Evolutionary conservation across 2,329 filamentous ascomycete species (phyloP).

Genomic region (Ceratocystis colombiana): DNA sequence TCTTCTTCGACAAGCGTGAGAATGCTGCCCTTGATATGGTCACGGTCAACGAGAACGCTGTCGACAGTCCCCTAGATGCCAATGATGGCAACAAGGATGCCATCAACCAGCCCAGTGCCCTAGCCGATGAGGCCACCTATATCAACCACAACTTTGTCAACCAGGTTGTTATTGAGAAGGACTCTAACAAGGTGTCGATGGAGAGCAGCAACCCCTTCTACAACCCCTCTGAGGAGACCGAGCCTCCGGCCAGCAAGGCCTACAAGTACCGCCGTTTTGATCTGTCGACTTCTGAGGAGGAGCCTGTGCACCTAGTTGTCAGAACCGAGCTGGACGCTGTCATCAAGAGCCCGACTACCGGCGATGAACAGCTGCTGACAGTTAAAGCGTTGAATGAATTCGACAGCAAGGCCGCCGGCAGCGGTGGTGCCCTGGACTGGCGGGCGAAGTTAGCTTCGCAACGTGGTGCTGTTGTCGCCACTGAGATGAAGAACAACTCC

Average conservation of each 20-base stretch:
- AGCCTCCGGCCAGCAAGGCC: constrained; percentile 86
- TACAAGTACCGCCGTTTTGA: constrained; percentile 99
- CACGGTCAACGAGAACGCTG: constrained; percentile 97
- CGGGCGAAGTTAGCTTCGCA: constrained; percentile 86
- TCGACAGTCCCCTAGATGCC: constrained; percentile 83
- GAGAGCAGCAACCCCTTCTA: constrained; percentile 92
- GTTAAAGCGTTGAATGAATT: constrained; percentile 99
- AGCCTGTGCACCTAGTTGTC: constrained; percentile 85
- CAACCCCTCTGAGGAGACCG: constrained; percentile 82
- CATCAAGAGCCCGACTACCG: constrained; percentile 84
- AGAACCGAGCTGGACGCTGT: constrained; percentile 92
- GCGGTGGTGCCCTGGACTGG: constrained; percentile 93
- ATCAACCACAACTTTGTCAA: constrained; percentile 99
- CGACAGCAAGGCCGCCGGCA: constrained; percentile 93
- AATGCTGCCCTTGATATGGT: constrained; percentile 93
- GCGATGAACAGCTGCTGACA: constrained; percentile 82
- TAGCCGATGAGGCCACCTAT: constrained; percentile 95
- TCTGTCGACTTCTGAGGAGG: constrained; percentile 85
- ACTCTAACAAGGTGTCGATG: constrained; percentile 71
- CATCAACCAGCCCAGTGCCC: constrained; percentile 85
- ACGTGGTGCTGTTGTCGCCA: constrained; percentile 92
- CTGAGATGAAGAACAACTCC: constrained; percentile 99
- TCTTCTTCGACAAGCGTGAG: constrained; percentile 98
- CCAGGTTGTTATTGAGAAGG: constrained; percentile 81
- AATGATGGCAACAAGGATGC: constrained; percentile 86